phyloP scores from a whole-genome alignment of 2,329 filamentous ascomycete genomes.

The Coniochaeta sp. region DNA sequence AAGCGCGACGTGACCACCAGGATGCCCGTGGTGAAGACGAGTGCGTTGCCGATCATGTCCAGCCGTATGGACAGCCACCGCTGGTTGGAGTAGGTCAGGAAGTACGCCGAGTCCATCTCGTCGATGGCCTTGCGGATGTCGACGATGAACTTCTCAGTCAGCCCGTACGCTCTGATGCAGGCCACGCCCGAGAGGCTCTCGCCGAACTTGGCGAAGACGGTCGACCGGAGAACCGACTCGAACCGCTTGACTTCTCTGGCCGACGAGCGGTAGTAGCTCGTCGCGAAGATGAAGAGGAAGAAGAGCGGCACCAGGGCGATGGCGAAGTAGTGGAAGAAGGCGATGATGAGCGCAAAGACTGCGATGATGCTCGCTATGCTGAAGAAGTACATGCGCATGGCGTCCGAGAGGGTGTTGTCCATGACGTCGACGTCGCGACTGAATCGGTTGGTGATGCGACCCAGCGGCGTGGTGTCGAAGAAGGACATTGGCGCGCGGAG shows the following conservation, averaged over 20 bases:
- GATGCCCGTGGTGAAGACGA: slow-evolving; percentile 85
- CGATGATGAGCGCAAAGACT: slow-evolving; percentile 84
- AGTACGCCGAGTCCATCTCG: slow-evolving; percentile 91
- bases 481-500: slow-evolving; percentile 76
- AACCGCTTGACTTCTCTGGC: slow-evolving; percentile 92
- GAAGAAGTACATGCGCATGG: slow-evolving; percentile 87
- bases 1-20: slow-evolving; percentile 89
- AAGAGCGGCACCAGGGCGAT: slow-evolving; percentile 58
- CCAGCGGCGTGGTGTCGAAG: slow-evolving; percentile 93
- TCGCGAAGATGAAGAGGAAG: slow-evolving; percentile 71
- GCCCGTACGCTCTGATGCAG: slow-evolving; percentile 82
- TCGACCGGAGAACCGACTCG: slow-evolving; percentile 80
- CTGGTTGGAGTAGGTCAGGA: slow-evolving; percentile 91
- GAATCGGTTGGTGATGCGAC: slow-evolving; percentile 93
- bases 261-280: slow-evolving; percentile 83
- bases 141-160: slow-evolving; percentile 65
- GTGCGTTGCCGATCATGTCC: slow-evolving; percentile 72
- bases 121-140: slow-evolving; percentile 71
- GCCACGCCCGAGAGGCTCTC: slow-evolving; percentile 80
- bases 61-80: slow-evolving; percentile 84
- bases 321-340: slow-evolving; percentile 87
- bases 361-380: slow-evolving; percentile 75
- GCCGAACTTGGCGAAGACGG: slow-evolving; percentile 83
- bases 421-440: slow-evolving; percentile 93
- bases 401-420: slow-evolving; percentile 86